Evolutionary conservation across 2,329 filamentous ascomycete species (phyloP), one percentile per base, ranked within the genome.

Genomic region (Cladosporium oxysporum): DNA sequence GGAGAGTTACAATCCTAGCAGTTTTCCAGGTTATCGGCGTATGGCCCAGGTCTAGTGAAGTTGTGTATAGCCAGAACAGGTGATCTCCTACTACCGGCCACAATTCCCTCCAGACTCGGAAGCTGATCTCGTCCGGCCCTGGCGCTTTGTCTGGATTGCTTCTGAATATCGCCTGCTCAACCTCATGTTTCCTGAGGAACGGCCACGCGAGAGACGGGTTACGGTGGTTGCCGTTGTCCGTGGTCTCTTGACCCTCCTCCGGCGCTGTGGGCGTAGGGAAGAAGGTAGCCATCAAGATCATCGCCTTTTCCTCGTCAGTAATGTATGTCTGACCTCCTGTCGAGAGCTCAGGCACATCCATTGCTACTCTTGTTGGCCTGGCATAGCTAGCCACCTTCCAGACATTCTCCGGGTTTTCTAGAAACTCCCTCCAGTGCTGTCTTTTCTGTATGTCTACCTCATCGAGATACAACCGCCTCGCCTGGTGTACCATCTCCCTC

Each of bases 381-480:
- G 53, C 53, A 35, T 57, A 33, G 21, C 28, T 57, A 31, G 26
- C 31, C 12, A 28, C 53, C 31, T 57, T 57, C 53, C 26, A 57
- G 53, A 57, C 31, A 35, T 57, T 57, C 26, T 57, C 31, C 21
- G 53, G 53, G 7, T 57, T 35, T n/a, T 57, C 53, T 26, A 57
- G 18, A 11, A 57, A 57, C 18, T 57, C 53, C 28, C 16, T 57
- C 53, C 53, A 57, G n/a, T 57, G 53, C 18, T 57, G 21, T 33
- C 53, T 26, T 28, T 57, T 57, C 28, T 57, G 53, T 35, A 18
- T 26, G 26, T 57, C 26, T 59, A 29, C 52, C 52, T 55, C 52
- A n/a, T 55, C 52, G 28, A 29, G 26, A 33, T 29, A 29, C 14
- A 16, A 2, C 35, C 35, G 35, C 35, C 35, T 37, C 35, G 35